Base-by-base conservation (phyloP, 495 filamentous ascomycete genomes). In the Penicillium bialowiezense region DNA sequence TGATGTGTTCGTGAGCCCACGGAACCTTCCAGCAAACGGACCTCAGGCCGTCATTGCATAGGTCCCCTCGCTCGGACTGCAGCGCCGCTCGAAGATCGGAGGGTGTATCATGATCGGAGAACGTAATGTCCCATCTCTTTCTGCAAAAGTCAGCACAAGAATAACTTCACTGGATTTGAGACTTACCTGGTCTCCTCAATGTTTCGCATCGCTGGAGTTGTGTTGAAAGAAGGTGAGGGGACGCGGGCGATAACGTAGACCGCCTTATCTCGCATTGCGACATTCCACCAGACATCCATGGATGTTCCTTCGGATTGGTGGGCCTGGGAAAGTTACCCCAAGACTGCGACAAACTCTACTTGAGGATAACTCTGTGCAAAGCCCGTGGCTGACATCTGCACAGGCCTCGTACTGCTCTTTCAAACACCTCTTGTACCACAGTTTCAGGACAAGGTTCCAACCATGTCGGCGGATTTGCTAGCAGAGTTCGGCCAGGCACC, bases 21-120 rank as follows among this genome's bases (percentile, higher is more conserved):
- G 72, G 63, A 61, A 84, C 89, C 83, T 95, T 97, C 93, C 93
- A 98, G 68, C 89, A 96, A 39, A 96, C 77, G 19, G 91, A 96
- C 32, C 93, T 80, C 46, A 91, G 78, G 15, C 90, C 90, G 33
- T 80, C 76, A 31, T 79, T 73, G 61, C 87, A 90, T 28, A 86
- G 81, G 60, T 79, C 44, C 65, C 67, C 55, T 71, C 78, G 62
- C 41, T 75, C 71, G 36, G 79, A 71, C 59, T 75, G 85, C 28
- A 91, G 77, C 4, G 82, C 79, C 33, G 72, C 74, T 63, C 81
- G 84, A 7, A 96, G 77, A 51, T 89, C 82, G 41, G 72, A 68
- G 50, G 89, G 61, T 50, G 68, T 84, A 34, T 74, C 63, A 57
- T 78, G 77, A 56, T 84, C 65, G 66, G 70, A 76, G 61, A 87